Evolutionary conservation across 1,284 basidiomycete species (phyloP).

Genomic region (Cutaneotrichosporon sp.): DNA sequence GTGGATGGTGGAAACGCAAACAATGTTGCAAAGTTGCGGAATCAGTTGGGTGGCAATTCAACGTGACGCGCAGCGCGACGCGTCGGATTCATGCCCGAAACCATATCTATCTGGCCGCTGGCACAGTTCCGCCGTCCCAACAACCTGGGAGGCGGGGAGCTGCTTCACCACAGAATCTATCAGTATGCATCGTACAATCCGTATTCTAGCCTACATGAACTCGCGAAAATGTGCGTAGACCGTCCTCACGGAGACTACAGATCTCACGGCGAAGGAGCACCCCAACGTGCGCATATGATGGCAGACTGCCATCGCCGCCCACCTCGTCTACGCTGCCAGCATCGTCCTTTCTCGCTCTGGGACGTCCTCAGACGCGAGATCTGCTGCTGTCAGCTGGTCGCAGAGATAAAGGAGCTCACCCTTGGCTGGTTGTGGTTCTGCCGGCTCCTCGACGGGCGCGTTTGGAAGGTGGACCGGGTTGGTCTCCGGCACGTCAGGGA

Average conservation of each 20-base stretch:
- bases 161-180: too few relatives aligned
- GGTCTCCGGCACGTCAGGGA: slow-evolving; percentile 28
- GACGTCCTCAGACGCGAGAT: slow-evolving; percentile 9
- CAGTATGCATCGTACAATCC: too few relatives aligned
- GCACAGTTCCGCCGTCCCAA: too few relatives aligned
- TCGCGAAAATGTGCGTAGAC: too few relatives aligned
- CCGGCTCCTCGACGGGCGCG: slow-evolving; percentile 53
- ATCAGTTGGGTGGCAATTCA: slow-evolving; percentile 2
- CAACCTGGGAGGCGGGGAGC: too few relatives aligned
- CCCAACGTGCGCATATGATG: too few relatives aligned
- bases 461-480: slow-evolving; percentile 49
- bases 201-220: too few relatives aligned
- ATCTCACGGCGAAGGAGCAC: too few relatives aligned
- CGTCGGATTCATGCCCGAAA: too few relatives aligned
- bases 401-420: background rate
- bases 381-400: slow-evolving; percentile 6
- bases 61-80: background rate
- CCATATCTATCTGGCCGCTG: too few relatives aligned
- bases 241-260: too few relatives aligned
- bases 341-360: slow-evolving; percentile 50
- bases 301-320: too few relatives aligned
- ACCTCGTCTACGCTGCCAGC: slow-evolving; percentile 50
- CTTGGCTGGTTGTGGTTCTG: slow-evolving; percentile 15
- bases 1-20: background rate
- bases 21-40: background rate